Evolutionary conservation across 139 green algal genomes (phyloP), one percentile per base, ranked within the genome.

Genomic region (Coelastrella sp.): DNA sequence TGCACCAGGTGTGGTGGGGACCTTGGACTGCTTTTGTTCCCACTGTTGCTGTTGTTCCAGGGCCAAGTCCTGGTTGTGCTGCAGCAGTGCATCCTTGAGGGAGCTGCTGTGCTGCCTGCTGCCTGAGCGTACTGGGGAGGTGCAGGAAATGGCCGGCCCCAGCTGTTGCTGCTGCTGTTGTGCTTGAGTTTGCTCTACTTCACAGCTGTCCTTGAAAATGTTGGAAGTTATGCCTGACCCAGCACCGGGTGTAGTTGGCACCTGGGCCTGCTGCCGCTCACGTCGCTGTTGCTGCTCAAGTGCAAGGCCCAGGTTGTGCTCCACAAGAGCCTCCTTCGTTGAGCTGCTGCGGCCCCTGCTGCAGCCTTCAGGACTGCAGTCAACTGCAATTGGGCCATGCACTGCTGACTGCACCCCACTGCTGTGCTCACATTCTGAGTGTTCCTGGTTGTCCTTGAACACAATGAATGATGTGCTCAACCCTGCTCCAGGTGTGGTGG

Each of bases 161-260:
- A 75, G 66, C 17, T 20, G 66, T 49, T 49, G 11, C 63, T 70
- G 63, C 68, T 76, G 68, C 19, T 87, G 78, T 17, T 72, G 63
- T 17, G 15, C 15, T 72, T 72, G 4, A 17, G 11, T 61, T 61
- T 19, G 25, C 27, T 78, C 63, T 19, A 7, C 58, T 12, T 73
- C 65, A 79, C 66, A 27, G 7, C 27, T 68, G 58, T 80, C 66
- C 10, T 12, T 88, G 61, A 88, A 88, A 7, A 88, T 88, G 68
- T 25, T 88, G 68, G 70, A 68, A 4, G 19, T 27, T 35, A 57
- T 74, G 25, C 66, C 59, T 49, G 68, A 15, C 4, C 15, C 35
- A 15, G 68, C 68, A n/a, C 68, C 84, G 8, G 84, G 84, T 57
- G 84, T 80, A 10, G 84, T 66, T 14, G 66, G 58, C 6, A 25